Percentiles rank a stretch among this genome's conserved stretches.
Conservation (phyloP, 768 basidiomycete species). For the Postia placenta region DNA sequence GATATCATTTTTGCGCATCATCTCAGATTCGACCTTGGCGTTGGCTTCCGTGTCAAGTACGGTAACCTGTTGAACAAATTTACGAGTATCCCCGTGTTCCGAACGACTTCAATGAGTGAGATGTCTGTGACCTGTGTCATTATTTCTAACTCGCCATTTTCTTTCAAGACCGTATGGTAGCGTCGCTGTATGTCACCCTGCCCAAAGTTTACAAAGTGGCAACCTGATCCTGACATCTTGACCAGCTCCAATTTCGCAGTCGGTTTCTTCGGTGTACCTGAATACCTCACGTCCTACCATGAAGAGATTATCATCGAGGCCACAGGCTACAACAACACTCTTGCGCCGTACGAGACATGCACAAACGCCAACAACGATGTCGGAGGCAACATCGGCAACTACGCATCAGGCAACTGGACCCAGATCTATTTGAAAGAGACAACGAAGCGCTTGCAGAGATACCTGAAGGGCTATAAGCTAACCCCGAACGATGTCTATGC, state of each 20-base stretch:
- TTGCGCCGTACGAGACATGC: slow-evolving; percentile 35
- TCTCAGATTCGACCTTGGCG: slow-evolving; percentile 32
- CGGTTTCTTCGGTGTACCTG: slow-evolving; percentile 41
- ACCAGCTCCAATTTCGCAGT: slow-evolving; percentile 40
- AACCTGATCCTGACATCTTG: slow-evolving; percentile 4
- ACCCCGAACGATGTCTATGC: slow-evolving; percentile 23
- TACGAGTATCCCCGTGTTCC: slow-evolving; percentile 43
- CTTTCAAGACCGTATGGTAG: slow-evolving; percentile 26
- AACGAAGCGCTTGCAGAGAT: slow-evolving; percentile 26
- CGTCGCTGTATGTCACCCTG: neutral
- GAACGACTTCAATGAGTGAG: slow-evolving; percentile 38
- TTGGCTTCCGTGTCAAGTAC: slow-evolving; percentile 41
- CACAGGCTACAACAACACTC: slow-evolving; percentile 40
- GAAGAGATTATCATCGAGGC: slow-evolving; percentile 42
- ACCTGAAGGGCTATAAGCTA: slow-evolving; percentile 28
- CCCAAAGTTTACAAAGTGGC: neutral
- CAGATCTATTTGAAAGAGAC: slow-evolving; percentile 34
- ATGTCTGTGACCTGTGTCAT: too few species aligned
- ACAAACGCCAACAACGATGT: slow-evolving; percentile 19
- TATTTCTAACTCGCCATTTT: too few species aligned
- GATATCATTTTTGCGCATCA: neutral
- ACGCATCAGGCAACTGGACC: slow-evolving; percentile 29
- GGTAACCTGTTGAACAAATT: slow-evolving; percentile 39
- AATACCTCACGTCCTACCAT: slow-evolving; percentile 35
- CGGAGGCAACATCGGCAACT: slow-evolving; percentile 20